A percentile compares a stretch with the other conserved stretches of the same genome.
Evolutionary conservation across 495 filamentous ascomycete species (phyloP).

Genomic region (Penicillium paxilli): DNA sequence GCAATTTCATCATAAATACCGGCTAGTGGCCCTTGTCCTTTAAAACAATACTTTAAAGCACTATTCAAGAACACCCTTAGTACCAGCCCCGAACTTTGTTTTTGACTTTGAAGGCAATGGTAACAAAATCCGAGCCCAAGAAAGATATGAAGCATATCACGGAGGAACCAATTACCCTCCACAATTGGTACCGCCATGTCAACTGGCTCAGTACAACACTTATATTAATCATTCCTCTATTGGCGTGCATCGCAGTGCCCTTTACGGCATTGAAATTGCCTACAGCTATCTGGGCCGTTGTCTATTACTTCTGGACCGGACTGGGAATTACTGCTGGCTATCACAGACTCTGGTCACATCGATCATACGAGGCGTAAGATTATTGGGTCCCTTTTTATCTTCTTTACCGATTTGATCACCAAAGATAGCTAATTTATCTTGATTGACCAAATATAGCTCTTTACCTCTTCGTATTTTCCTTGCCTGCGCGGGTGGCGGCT

Average conservation of each 20-base stretch:
- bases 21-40: too few relatives aligned
- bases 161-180: constrained; percentile 64
- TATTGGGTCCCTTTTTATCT: background rate
- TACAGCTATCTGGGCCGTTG: constrained; percentile 72
- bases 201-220: constrained; percentile 85
- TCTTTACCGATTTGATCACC: background rate
- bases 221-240: constrained; percentile 75
- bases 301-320: constrained; percentile 86
- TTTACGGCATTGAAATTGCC: constrained; percentile 67
- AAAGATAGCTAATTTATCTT: background rate
- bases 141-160: constrained; percentile 45
- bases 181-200: constrained; percentile 89
- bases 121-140: background rate
- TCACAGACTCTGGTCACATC: constrained; percentile 83
- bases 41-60: too few relatives aligned
- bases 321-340: constrained; percentile 76
- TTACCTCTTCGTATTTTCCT: constrained; percentile 81
- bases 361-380: constrained; percentile 57
- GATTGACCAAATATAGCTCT: constrained; percentile 61
- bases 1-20: too few relatives aligned
- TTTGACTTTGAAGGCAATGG: too few relatives aligned
- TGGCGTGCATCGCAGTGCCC: constrained; percentile 68
- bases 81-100: too few relatives aligned
- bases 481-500: constrained; percentile 81
- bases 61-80: too few relatives aligned